These are phyloP conservation scores for Paxillus rubicundulus DNA, from an alignment of 768 basidiomycete genomes.

Conservation along the genomic window DNA sequence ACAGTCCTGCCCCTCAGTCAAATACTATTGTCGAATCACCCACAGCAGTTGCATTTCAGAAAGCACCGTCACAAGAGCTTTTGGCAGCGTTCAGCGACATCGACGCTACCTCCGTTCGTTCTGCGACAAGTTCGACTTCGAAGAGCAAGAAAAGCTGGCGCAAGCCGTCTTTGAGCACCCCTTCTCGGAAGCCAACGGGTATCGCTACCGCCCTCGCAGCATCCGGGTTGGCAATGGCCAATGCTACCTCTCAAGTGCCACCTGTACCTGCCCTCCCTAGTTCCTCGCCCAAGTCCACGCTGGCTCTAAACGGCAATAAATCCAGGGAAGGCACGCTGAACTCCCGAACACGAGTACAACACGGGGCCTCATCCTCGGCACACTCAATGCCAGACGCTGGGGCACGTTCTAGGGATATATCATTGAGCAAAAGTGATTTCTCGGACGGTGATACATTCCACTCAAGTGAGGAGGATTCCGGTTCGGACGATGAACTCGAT, in stretches of 20 bases:
- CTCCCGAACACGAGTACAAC: slow-evolving; percentile 1
- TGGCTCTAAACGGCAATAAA: slow-evolving; percentile 14
- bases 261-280: slow-evolving; percentile 25
- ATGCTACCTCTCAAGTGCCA: slow-evolving; percentile 48
- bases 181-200: slow-evolving; percentile 44
- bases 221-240: slow-evolving; percentile 65
- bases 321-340: slow-evolving; percentile 4
- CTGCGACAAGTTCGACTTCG: slow-evolving; percentile 23
- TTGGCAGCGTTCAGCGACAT: slow-evolving; percentile 15
- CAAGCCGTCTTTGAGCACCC: slow-evolving; percentile 11
- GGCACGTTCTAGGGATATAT: slow-evolving; percentile 17
- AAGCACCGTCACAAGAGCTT: slow-evolving; percentile 19
- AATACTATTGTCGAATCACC: slow-evolving; percentile 24
- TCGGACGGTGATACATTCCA: slow-evolving; percentile 27
- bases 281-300: slow-evolving; percentile 16
- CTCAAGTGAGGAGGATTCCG: slow-evolving; percentile 31
- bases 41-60: slow-evolving; percentile 7
- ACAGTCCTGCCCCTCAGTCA: background rate
- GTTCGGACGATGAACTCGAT: slow-evolving; percentile 36
- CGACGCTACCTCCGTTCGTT: slow-evolving; percentile 27
- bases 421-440: slow-evolving; percentile 20
- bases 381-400: slow-evolving; percentile 10
- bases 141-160: slow-evolving; percentile 21
- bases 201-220: slow-evolving; percentile 69
- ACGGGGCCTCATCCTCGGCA: slow-evolving; percentile 3